A percentile compares a stretch with the other conserved stretches of the same genome.
These are phyloP conservation scores for Phytophthora pseudosyringae DNA, from an alignment of 352 stramenopile genomes.

Conservation along the genomic window DNA sequence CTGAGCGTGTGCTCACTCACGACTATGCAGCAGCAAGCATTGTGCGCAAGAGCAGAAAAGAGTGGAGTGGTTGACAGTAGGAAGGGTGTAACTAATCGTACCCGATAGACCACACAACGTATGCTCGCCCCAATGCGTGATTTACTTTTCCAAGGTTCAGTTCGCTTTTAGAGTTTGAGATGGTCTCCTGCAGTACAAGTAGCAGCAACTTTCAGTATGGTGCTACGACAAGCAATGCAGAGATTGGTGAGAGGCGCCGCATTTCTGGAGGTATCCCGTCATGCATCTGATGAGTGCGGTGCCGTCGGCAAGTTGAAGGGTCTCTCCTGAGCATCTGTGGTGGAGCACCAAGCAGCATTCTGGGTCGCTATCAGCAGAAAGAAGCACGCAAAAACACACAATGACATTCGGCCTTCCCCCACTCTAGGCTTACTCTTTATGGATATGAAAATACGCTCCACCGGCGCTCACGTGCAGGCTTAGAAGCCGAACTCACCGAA, in stretches of 20 bases:
- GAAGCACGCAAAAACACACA: conserved; percentile 22
- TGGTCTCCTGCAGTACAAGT: not conserved
- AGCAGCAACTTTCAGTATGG: no score
- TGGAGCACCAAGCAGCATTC: not conserved
- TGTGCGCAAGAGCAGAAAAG: conserved; percentile 33
- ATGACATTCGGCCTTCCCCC: conserved; percentile 22
- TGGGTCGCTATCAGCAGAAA: not conserved
- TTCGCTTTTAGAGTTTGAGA: not conserved
- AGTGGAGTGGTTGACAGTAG: conserved; percentile 34
- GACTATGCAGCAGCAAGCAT: conserved; percentile 26
- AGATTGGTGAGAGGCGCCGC: not conserved
- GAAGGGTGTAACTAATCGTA: conserved; percentile 44
- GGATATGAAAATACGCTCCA: conserved; percentile 17
- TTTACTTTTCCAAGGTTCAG: conserved; percentile 8
- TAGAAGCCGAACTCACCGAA: conserved; percentile 87
- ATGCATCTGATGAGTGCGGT: not conserved
- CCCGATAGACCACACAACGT: conserved; percentile 41
- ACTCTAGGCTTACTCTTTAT: conserved; percentile 34
- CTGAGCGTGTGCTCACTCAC: conserved; percentile 29
- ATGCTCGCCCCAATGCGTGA: not conserved
- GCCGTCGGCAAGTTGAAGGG: conserved; percentile 1
- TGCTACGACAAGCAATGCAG: no score
- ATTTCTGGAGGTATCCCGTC: conserved; percentile 10
- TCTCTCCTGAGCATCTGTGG: not conserved
- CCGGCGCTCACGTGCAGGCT: conserved; percentile 4